A percentile compares a stretch with the other conserved stretches of the same genome.
These are phyloP conservation scores for Geotrichum carabidarum DNA, from an alignment of 1,139 yeast genomes.

Conservation along the genomic window DNA sequence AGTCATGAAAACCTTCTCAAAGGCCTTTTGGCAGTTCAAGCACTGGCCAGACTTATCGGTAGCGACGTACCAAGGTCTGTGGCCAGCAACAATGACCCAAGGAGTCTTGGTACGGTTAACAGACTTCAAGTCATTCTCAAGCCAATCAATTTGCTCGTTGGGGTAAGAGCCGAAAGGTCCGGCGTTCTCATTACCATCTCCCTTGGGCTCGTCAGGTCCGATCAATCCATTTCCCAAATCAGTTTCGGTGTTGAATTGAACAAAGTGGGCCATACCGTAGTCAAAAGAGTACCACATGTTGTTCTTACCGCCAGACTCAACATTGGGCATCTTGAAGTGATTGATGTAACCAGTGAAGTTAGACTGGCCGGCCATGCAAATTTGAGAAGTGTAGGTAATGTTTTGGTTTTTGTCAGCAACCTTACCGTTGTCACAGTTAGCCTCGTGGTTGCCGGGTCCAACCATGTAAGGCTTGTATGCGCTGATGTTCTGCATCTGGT, in stretches of 20 bases:
- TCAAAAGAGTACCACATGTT: conserved; percentile 36
- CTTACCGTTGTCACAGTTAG: conserved; percentile 33
- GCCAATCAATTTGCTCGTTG: conserved; percentile 36
- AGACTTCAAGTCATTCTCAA: conserved; percentile 42
- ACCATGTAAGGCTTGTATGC: conserved; percentile 31
- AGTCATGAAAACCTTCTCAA: conserved; percentile 29
- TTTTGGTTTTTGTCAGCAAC: conserved; percentile 14
- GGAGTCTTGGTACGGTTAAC: conserved; percentile 34
- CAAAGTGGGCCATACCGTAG: conserved; percentile 34
- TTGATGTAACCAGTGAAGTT: conserved; percentile 29
- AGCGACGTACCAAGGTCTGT: conserved; percentile 38
- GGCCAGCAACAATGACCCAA: conserved; percentile 37
- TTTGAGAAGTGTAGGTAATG: conserved; percentile 21
- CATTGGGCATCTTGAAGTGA: conserved; percentile 30
- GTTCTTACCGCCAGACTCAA: conserved; percentile 26
- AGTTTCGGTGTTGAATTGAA: conserved; percentile 33
- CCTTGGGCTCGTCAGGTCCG: conserved; percentile 30
- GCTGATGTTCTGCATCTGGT: conserved; percentile 27
- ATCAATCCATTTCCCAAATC: conserved; percentile 30
- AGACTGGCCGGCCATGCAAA: conserved; percentile 27
- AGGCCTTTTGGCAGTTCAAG: conserved; percentile 30
- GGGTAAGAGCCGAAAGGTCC: conserved; percentile 28
- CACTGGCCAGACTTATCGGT: conserved; percentile 23
- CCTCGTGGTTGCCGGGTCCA: conserved; percentile 34
- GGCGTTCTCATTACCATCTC: conserved; percentile 24